These are phyloP conservation scores for Coffea eugenioides DNA, from an alignment of 257 asterid genomes.

Conservation along the genomic window DNA sequence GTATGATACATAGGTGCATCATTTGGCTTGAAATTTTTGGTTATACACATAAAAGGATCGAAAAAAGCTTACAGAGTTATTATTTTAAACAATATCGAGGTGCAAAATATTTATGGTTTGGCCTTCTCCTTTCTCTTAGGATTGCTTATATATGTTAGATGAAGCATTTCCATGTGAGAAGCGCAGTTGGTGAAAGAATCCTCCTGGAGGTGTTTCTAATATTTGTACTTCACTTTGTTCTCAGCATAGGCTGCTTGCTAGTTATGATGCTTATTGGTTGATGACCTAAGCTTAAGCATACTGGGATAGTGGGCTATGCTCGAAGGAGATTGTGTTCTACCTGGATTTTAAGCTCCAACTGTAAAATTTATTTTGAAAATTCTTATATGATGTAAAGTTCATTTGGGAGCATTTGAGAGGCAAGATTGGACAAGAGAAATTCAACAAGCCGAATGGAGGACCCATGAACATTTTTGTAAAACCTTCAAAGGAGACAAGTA, in stretches of 20 bases:
- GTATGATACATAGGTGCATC: not conserved
- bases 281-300: not conserved
- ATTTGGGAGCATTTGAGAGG: not conserved
- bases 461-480: not conserved
- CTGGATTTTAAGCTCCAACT: not conserved
- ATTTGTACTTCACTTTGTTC: not conserved
- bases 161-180: not conserved
- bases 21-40: not conserved
- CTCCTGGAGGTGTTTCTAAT: not conserved
- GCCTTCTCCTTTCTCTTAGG: not conserved
- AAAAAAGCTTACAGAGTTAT: no score
- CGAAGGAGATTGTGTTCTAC: not conserved
- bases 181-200: not conserved
- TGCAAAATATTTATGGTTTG: not conserved
- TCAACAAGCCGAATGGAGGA: no score
- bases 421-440: not conserved
- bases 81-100: not conserved
- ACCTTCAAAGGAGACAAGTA: not conserved
- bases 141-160: no score
- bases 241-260: not conserved
- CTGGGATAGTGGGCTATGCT: not conserved
- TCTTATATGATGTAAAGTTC: not conserved
- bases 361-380: not conserved
- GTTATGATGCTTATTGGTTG: not conserved
- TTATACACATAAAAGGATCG: no score